Evolutionary conservation across 805 yeast species (phyloP).

Genomic region (Candida boidinii): DNA sequence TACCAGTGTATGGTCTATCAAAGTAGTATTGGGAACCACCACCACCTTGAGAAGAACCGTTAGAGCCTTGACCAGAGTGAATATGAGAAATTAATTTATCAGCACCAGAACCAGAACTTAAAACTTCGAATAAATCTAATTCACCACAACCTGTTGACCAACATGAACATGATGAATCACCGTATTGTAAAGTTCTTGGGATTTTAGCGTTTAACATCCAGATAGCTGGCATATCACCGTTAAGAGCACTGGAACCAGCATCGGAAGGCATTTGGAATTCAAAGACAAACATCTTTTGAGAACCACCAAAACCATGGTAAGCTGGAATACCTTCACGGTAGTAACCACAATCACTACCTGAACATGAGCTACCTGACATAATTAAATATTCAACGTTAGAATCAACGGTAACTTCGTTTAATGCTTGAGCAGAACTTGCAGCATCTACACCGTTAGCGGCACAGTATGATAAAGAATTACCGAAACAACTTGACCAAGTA

Average conservation of each 20-base stretch:
- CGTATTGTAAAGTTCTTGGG: conserved; percentile 96
- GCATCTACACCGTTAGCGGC: conserved; percentile 70
- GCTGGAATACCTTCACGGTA: conserved; percentile 85
- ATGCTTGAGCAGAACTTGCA: conserved; percentile 58
- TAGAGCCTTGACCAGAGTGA: conserved; percentile 74
- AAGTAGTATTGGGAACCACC: conserved; percentile 92
- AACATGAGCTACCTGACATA: conserved; percentile 65
- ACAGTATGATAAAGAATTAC: conserved; percentile 85
- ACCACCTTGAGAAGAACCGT: conserved; percentile 41
- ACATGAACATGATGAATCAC: conserved; percentile 79
- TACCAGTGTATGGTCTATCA: conserved; percentile 66
- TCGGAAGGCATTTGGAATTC: conserved; percentile 88
- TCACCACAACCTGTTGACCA: conserved; percentile 98
- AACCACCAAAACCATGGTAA: conserved; percentile 88
- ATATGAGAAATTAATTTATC: conserved; percentile 69
- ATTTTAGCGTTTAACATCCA: conserved; percentile 94
- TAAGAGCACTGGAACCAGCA: conserved; percentile 36
- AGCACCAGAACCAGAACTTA: conserved; percentile 60
- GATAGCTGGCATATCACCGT: conserved; percentile 95
- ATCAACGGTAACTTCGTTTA: conserved; percentile 57
- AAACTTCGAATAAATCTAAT: conserved; percentile 87
- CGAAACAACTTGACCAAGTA: conserved; percentile 76
- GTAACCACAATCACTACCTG: conserved; percentile 63
- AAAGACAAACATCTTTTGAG: conserved; percentile 76
- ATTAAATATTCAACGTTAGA: conserved; percentile 78